phyloP scores from a whole-genome alignment of 2,329 filamentous ascomycete species.

The Botrytis squamosa region DNA sequence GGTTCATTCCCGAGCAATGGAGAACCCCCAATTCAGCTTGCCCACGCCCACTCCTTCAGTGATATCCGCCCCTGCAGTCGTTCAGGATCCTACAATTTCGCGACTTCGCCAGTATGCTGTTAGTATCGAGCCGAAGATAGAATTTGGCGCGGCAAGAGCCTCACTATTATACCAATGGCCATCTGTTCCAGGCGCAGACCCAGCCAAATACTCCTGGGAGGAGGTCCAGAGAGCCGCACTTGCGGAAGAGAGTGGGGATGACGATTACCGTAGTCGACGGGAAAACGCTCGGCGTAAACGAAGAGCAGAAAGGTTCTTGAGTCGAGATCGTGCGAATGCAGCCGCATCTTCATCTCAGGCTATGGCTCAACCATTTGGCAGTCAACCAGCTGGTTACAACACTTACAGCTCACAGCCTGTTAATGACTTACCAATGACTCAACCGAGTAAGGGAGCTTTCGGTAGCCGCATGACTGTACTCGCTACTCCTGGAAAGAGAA shows the following conservation, averaged over 20 bases:
- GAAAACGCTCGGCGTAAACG: constrained; percentile 35
- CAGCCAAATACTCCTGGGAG: constrained; percentile 39
- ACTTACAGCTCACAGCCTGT: constrained; percentile 36
- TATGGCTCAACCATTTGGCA: constrained; percentile 36
- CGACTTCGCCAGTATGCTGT: constrained; percentile 41
- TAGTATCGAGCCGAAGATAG: constrained; percentile 36
- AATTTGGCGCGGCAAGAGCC: constrained; percentile 30
- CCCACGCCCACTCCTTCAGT: constrained; percentile 35
- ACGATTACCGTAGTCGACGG: constrained; percentile 27
- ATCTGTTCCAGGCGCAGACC: constrained; percentile 39
- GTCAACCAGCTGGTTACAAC: constrained; percentile 31
- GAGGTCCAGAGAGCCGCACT: constrained; percentile 24
- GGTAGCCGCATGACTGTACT: constrained; percentile 43
- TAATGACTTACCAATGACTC: constrained; percentile 42
- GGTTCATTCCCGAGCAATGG: constrained; percentile 15
- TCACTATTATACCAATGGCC: constrained; percentile 41
- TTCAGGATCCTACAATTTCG: constrained; percentile 38
- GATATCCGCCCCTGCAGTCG: constrained; percentile 26
- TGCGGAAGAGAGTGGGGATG: constrained; percentile 29
- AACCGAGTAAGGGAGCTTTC: constrained; percentile 50
- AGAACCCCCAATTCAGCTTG: constrained; percentile 24
- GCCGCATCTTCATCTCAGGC: constrained; percentile 47
- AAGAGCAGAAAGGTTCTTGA: constrained; percentile 36
- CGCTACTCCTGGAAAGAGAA: constrained; percentile 45
- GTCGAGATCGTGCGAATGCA: constrained; percentile 31